Evolutionary conservation across 1,139 yeast genomes (phyloP).

Genomic region (Yamadazyma epiphylla): DNA sequence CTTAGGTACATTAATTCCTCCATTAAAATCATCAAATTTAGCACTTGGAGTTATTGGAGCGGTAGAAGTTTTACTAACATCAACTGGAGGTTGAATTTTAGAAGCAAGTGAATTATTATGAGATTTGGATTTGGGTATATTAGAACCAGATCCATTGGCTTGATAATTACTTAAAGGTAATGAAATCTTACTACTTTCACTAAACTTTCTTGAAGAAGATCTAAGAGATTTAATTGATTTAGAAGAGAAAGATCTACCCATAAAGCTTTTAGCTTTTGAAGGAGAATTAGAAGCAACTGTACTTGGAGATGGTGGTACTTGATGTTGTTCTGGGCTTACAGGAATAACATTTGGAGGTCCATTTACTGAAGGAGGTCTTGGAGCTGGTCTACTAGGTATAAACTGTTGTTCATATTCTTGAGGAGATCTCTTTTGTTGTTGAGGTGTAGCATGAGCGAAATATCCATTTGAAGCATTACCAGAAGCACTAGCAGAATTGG

Average conservation of each 20-base stretch:
- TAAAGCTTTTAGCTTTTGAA: slow-evolving; percentile 16
- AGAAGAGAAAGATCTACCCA: slow-evolving; percentile 38
- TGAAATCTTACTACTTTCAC: slow-evolving; percentile 18
- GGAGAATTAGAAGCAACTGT: slow-evolving; percentile 12
- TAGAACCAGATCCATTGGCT: slow-evolving; percentile 5
- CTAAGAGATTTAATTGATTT: slow-evolving; percentile 36
- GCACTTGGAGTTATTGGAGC: slow-evolving; percentile 37
- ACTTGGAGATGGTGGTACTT: slow-evolving; percentile 10
- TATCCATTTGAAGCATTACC: slow-evolving; percentile 3
- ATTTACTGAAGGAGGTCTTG: slow-evolving; percentile 40
- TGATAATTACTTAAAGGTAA: slow-evolving; percentile 8
- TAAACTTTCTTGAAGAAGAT: slow-evolving; percentile 16
- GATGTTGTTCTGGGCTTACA: slow-evolving; percentile 7
- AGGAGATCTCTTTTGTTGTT: slow-evolving; percentile 5
- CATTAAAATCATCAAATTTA: slow-evolving; percentile 19
- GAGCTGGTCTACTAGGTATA: slow-evolving; percentile 69
- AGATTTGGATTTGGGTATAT: slow-evolving; percentile 44
- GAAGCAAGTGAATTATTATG: slow-evolving; percentile 37
- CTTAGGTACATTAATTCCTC: slow-evolving; percentile 15
- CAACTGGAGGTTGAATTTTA: slow-evolving; percentile 13
- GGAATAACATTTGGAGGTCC: slow-evolving; percentile 5
- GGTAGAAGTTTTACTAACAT: slow-evolving; percentile 24
- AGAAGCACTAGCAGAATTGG: slow-evolving; percentile 1
- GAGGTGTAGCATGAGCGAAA: slow-evolving; percentile 10
- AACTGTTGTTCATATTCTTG: slow-evolving; percentile 37